A percentile compares a stretch with the other conserved stretches of the same genome.
Conservation (phyloP, 2,329 filamentous ascomycete genomes). For the Neocatenulostroma microsporum region DNA sequence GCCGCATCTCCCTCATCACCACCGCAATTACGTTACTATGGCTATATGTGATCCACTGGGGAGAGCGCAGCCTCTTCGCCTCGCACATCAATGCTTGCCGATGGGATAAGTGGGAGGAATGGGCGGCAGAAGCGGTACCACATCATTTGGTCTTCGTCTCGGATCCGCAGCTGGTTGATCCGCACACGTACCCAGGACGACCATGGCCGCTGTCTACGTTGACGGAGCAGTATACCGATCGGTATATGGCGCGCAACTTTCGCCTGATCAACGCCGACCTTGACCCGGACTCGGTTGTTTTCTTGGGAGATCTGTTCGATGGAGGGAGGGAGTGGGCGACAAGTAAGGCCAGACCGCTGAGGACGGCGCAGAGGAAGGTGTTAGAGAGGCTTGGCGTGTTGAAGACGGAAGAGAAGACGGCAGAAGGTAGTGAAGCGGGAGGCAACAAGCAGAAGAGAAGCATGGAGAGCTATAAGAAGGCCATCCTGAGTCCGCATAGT, state of each 20-base stretch:
- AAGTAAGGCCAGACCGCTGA: slow-evolving; percentile 30
- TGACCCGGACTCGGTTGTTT: slow-evolving; percentile 80
- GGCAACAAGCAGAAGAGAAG: slow-evolving; percentile 9
- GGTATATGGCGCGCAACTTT: slow-evolving; percentile 80
- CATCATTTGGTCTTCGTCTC: slow-evolving; percentile 80
- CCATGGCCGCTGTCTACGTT: slow-evolving; percentile 62
- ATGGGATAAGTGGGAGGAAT: slow-evolving; percentile 87
- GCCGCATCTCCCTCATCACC: slow-evolving; percentile 17
- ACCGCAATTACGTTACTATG: slow-evolving; percentile 46
- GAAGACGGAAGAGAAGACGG: slow-evolving; percentile 24
- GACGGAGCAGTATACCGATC: slow-evolving; percentile 71
- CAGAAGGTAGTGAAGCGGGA: slow-evolving; percentile 50
- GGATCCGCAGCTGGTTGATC: slow-evolving; percentile 86
- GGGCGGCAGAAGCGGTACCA: slow-evolving; percentile 71
- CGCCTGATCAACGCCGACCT: slow-evolving; percentile 66
- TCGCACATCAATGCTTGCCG: slow-evolving; percentile 62
- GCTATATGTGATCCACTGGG: slow-evolving; percentile 71
- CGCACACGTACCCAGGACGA: slow-evolving; percentile 86
- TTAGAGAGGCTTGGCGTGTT: slow-evolving; percentile 13
- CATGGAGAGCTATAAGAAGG: slow-evolving; percentile 11
- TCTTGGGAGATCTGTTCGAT: slow-evolving; percentile 91
- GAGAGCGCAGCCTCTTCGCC: slow-evolving; percentile 71
- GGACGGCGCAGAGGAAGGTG: slow-evolving; percentile 14
- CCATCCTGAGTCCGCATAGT: slow-evolving; percentile 8
- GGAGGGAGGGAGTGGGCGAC: slow-evolving; percentile 94